Conservation (phyloP, 108 stramenopile species). For the Stephanodiscus triporus region DNA sequence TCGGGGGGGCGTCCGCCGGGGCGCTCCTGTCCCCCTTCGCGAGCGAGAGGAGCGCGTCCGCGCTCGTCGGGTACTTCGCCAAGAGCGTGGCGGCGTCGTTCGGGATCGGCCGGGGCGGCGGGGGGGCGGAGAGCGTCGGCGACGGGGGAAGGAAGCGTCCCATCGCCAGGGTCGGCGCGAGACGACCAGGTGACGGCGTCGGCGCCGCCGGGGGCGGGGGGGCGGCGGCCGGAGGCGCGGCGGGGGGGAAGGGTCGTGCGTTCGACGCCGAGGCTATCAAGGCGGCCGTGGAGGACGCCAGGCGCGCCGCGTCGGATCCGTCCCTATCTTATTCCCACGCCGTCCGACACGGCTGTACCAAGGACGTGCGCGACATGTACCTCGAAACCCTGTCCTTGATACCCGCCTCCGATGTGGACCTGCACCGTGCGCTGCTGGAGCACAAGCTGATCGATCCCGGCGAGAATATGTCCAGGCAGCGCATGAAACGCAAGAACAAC, state of each 20-base stretch:
- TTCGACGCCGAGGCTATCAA: slow-evolving; percentile 37
- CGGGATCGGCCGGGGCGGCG: slow-evolving; percentile 14
- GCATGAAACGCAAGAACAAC: slow-evolving; percentile 67
- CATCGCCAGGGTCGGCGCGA: slow-evolving; percentile 31
- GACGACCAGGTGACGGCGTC: slow-evolving; percentile 21
- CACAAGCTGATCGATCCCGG: slow-evolving; percentile 81
- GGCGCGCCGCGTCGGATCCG: slow-evolving; percentile 72
- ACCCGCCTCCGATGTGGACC: slow-evolving; percentile 66
- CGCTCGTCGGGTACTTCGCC: slow-evolving; percentile 35
- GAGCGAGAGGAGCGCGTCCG: slow-evolving; percentile 67
- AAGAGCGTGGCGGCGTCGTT: slow-evolving; percentile 53
- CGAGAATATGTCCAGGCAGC: slow-evolving; percentile 72
- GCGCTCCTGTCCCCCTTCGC: slow-evolving; percentile 69
- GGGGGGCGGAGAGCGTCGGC: slow-evolving; percentile 10
- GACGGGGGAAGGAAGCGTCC: slow-evolving; percentile 40
- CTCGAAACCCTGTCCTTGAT: slow-evolving; percentile 58
- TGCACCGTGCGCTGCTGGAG: slow-evolving; percentile 60
- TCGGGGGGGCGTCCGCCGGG: slow-evolving; percentile 46
- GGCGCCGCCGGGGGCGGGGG: slow-evolving; percentile 6
- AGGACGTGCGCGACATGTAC: slow-evolving; percentile 83
- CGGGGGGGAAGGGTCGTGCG: slow-evolving; percentile 15
- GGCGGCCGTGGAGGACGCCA: slow-evolving; percentile 45
- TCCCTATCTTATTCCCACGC: slow-evolving; percentile 70
- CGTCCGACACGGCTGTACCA: slow-evolving; percentile 86
- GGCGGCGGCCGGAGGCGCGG: slow-evolving; percentile 8